Conservation (phyloP, 768 basidiomycete species). For the Cystobasidium ongulense region DNA sequence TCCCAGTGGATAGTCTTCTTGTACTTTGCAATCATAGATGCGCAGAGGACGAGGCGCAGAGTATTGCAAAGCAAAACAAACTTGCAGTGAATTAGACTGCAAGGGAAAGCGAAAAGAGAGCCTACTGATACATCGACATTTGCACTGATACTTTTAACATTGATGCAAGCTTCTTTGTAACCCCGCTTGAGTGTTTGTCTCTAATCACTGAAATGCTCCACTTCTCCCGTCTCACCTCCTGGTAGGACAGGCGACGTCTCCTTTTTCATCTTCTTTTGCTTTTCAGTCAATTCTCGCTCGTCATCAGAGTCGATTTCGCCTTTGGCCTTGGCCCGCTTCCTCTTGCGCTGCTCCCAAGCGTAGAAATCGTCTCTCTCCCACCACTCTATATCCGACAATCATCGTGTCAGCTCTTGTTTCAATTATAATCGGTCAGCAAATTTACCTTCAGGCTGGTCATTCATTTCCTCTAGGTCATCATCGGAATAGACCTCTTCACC, state of each 20-base stretch:
- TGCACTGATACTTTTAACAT: background rate
- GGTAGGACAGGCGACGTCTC: background rate
- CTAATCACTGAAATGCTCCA: constrained; percentile 9
- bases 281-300: constrained; percentile 8
- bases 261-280: background rate
- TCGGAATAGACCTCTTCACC: constrained; percentile 27
- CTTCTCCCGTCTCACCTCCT: background rate
- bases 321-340: constrained; percentile 21
- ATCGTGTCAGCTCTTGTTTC: background rate
- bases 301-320: constrained; percentile 21
- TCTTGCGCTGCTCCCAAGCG: constrained; percentile 27
- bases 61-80: background rate
- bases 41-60: background rate
- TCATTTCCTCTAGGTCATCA: constrained; percentile 15
- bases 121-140: background rate
- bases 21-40: background rate
- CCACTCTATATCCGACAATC: constrained; percentile 1
- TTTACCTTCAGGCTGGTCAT: constrained; percentile 25
- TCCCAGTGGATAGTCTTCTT: constrained; percentile 3
- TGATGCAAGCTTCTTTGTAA: no score
- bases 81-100: background rate
- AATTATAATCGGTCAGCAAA: background rate
- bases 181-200: no score
- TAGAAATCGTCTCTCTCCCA: constrained; percentile 27
- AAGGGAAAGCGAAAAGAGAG: no score